Evolutionary conservation across 345 rosid genomes (phyloP), one percentile per base, ranked within the genome.

Genomic region (Hypericum androsaemum): DNA sequence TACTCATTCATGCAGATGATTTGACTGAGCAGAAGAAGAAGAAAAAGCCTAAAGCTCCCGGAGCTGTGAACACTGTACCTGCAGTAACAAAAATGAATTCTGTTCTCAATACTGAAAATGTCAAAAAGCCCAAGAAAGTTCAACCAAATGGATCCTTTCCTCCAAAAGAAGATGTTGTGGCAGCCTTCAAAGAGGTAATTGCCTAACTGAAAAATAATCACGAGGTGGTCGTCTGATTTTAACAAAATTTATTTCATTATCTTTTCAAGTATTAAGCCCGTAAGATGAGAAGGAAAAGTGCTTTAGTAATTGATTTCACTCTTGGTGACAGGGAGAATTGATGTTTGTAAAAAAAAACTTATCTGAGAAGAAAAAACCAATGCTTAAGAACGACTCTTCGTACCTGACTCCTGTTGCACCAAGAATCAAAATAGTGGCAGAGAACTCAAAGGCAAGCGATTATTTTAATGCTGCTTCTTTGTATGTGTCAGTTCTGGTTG

Each of bases 381-480:
- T 60, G 47, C 84, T 81, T 62, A 81, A 67, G 62, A 73, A 58
- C 60, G 66, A 60, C 53, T 42, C 49, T 51, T 38, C 68, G 12
- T 52, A 47, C 56, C 50, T 65, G 47, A 71, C 74, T 15, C 77
- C 44, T 44, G 41, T 70, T 57, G 78, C 51, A 63, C 13, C 68
- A 14, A 86, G 80, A 63, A 74, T 88, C 52, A 87, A 84, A 81
- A 87, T 90, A 75, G 57, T 82, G 75, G 85, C 72, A 32, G 96
- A 87, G 15, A 85, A 79, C 64, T 67, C 76, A 10, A 80, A 81
- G 89, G 94, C 71, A 77, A 71, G 76, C 67, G 38, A 7, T 11
- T 22, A 22, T 1, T n/a, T 22, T 22, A 22, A 22, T 22, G 32
- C 32, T 22, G 32, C 32, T 22, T 22, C 1, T 4, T 22, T 22